Evolutionary conservation across 768 basidiomycete species (phyloP).

Genomic region (Floccularia luteovirens): DNA sequence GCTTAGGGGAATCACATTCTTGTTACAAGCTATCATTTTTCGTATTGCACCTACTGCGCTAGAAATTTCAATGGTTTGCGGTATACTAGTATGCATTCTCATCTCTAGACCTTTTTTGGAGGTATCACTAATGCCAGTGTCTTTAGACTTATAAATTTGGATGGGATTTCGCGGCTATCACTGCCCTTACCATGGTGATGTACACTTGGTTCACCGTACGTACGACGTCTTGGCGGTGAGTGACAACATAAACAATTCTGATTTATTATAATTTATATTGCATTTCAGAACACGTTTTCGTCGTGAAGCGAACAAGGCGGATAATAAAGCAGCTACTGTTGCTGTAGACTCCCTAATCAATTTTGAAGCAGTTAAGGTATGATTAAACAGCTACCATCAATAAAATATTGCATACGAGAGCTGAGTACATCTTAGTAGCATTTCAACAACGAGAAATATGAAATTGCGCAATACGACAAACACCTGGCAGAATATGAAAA

Average conservation of each 20-base stretch:
- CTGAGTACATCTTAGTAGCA: conserved; percentile 42
- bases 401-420: background rate
- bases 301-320: conserved; percentile 90
- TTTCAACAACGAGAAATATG: conserved; percentile 95
- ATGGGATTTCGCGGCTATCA: conserved; percentile 94
- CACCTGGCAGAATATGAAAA: conserved; percentile 85
- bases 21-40: conserved; percentile 88
- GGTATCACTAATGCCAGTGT: too few species aligned
- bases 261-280: too few species aligned
- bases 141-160: conserved; percentile 93
- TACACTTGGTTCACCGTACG: conserved; percentile 98
- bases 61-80: conserved; percentile 95
- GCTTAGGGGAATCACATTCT: conserved; percentile 90
- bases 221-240: conserved; percentile 93
- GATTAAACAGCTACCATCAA: conserved; percentile 4
- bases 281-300: conserved; percentile 77
- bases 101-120: background rate
- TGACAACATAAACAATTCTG: too few species aligned
- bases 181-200: conserved; percentile 71
- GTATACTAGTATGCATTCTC: conserved; percentile 69
- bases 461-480: conserved; percentile 87
- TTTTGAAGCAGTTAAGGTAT: conserved; percentile 96
- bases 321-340: conserved; percentile 91
- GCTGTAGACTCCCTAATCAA: conserved; percentile 97
- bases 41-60: conserved; percentile 94